Conservation (phyloP, 2,329 filamentous ascomycete genomes). For the Sphaceloma murrayae region DNA sequence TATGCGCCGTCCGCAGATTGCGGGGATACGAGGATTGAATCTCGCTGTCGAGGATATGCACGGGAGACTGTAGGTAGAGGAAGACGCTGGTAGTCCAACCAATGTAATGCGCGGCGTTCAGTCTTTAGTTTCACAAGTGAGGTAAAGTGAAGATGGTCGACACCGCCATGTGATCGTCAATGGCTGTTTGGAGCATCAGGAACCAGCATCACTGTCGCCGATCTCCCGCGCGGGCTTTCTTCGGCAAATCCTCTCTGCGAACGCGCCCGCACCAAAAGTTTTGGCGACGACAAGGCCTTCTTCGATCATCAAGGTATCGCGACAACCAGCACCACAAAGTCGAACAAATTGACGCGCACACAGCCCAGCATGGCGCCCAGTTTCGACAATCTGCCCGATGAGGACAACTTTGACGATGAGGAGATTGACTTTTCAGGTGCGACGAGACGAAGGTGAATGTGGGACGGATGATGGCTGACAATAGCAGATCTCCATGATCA, state of each 20-base stretch:
- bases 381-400: constrained; percentile 76
- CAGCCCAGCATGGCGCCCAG: constrained; percentile 70
- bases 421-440: constrained; percentile 79
- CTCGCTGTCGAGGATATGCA: too few species aligned
- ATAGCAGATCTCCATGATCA: constrained; percentile 71
- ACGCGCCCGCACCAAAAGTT: background rate
- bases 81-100: too few species aligned
- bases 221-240: too few species aligned
- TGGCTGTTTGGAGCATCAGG: background rate
- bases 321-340: too few species aligned
- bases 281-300: constrained; percentile 3
- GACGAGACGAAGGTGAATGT: background rate
- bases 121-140: too few species aligned
- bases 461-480: background rate
- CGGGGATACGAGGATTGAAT: too few species aligned
- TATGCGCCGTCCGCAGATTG: constrained; percentile 10
- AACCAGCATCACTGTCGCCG: background rate
- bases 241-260: background rate
- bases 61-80: too few species aligned
- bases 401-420: constrained; percentile 85
- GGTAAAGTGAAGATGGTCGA: constrained; percentile 1
- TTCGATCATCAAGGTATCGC: too few species aligned
- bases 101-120: too few species aligned
- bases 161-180: constrained; percentile 14
- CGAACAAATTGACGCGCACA: background rate